Evolutionary conservation across 331 rosid species (phyloP).

Genomic region (Erythrophleum ivorense): DNA sequence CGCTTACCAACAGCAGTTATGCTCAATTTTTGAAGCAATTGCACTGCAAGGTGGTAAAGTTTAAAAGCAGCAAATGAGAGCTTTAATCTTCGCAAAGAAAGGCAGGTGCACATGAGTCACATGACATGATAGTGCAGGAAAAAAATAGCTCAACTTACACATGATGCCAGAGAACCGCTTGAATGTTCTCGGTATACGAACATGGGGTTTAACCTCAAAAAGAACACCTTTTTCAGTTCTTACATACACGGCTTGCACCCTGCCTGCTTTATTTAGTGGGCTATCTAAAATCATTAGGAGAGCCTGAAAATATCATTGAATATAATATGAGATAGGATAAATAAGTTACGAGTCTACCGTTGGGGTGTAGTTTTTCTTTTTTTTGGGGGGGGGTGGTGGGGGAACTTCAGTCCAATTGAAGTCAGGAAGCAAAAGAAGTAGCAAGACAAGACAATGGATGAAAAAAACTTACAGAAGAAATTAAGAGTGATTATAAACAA

Average conservation of each 20-base stretch:
- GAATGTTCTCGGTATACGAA: conserved; percentile 91
- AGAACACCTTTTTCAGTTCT: conserved; percentile 82
- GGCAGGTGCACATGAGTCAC: background rate
- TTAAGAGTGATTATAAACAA: background rate
- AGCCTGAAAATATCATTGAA: conserved; percentile 52
- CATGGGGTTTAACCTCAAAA: conserved; percentile 80
- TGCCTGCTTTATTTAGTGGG: conserved; percentile 84
- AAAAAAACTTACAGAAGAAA: background rate
- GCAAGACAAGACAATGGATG: background rate
- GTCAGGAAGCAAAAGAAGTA: background rate
- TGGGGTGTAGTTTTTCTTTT: background rate
- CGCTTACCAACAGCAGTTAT: conserved; percentile 82
- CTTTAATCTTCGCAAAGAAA: background rate
- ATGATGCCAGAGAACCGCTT: conserved; percentile 83
- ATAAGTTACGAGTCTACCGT: background rate
- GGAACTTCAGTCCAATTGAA: background rate
- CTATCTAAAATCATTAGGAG: conserved; percentile 83
- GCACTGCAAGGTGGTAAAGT: conserved; percentile 58
- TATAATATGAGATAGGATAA: background rate
- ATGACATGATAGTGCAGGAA: background rate
- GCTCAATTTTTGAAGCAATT: conserved; percentile 78
- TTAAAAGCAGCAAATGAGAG: conserved; percentile 13
- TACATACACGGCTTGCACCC: conserved; percentile 75
- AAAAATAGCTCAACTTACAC: conserved; percentile 58
- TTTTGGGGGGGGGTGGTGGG: too few relatives aligned